These are phyloP conservation scores for Boeremia lycopersici DNA, from an alignment of 2,329 filamentous ascomycete species.

Conservation along the genomic window DNA sequence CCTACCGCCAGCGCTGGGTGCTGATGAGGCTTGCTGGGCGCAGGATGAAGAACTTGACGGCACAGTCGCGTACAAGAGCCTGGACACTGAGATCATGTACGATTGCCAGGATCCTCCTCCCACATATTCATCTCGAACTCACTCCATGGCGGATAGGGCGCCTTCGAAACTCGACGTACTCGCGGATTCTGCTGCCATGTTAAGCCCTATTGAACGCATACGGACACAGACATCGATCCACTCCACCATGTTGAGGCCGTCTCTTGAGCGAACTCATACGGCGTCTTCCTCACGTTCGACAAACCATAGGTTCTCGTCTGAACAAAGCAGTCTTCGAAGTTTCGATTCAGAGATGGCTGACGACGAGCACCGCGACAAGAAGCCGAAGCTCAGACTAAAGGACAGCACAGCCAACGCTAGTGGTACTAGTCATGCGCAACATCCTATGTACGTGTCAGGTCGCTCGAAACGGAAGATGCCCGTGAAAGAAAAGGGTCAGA, in stretches of 20 bases:
- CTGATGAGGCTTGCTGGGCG: constrained; percentile 47
- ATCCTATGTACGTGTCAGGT: constrained; percentile 48
- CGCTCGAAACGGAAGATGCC: constrained; percentile 52
- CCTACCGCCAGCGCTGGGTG: constrained; percentile 39
- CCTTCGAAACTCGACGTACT: constrained; percentile 47
- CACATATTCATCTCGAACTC: constrained; percentile 50
- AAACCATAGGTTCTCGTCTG: constrained; percentile 37
- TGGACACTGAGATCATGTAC: constrained; percentile 51
- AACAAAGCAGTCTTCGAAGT: constrained; percentile 46
- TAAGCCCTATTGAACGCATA: constrained; percentile 42
- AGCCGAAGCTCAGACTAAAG: constrained; percentile 47
- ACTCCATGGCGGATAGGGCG: constrained; percentile 46
- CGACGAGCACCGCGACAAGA: constrained; percentile 50
- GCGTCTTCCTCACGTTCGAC: constrained; percentile 21
- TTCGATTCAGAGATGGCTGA: constrained; percentile 46
- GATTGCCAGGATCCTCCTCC: constrained; percentile 51
- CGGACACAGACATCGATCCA: constrained; percentile 25
- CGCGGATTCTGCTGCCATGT: constrained; percentile 45
- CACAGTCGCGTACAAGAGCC: constrained; percentile 42
- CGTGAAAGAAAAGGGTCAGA: constrained; percentile 45
- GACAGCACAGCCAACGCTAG: constrained; percentile 42
- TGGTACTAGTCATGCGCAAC: constrained; percentile 28
- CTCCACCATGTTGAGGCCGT: constrained; percentile 13
- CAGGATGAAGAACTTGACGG: constrained; percentile 50
- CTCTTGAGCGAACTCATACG: constrained; percentile 13